Evolutionary conservation across 495 filamentous ascomycete genomes (phyloP), one percentile per base, ranked within the genome.

Genomic region (Margaritispora aquatica): DNA sequence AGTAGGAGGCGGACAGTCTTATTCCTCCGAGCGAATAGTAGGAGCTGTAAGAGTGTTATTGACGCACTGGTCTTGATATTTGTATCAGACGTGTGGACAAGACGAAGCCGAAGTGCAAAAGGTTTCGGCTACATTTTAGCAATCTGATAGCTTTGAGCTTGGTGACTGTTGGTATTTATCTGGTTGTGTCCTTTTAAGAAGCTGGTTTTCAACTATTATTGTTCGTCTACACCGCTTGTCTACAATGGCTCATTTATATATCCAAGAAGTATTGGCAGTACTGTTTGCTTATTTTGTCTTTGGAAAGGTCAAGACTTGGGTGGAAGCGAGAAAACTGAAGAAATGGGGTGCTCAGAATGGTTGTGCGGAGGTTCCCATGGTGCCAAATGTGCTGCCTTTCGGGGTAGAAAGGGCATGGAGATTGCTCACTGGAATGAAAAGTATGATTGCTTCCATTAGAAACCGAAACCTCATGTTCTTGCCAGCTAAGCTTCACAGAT

Each of bases 301-400:
- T 31, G 29, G 24, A 5, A 58, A 61, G 19, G 13, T 58, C 26
- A 54, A 24, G 27, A 51, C 27, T 27, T 61, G 26, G 36, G 34
- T 58, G 26, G 54, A 55, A 11, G 60, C 54, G 62, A 54, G 54
- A 50, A 26, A 26, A 26, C 29, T 64, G 22, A 50, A 23, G 50
- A 54, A 51, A 58, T 60, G 54, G 46, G 58, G 58, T 0, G 34
- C 38, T 9, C 11, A 54, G 24, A 21, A 54, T 50, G 62, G 62
- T 15, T 61, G 58, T 27, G 51, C 10, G 31, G 62, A 57, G 21
- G 36, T 48, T 26, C 49, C 54, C 1, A 44, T 24, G 9, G 20
- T 58, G 13, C 54, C 53, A 17, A 64, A 64, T 41, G 26, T 51
- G 10, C 47, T 63, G 11, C 61, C 61, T 59, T 41, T 51, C 20